Conservation (phyloP, 768 basidiomycete genomes). For the Suillus subluteus region DNA sequence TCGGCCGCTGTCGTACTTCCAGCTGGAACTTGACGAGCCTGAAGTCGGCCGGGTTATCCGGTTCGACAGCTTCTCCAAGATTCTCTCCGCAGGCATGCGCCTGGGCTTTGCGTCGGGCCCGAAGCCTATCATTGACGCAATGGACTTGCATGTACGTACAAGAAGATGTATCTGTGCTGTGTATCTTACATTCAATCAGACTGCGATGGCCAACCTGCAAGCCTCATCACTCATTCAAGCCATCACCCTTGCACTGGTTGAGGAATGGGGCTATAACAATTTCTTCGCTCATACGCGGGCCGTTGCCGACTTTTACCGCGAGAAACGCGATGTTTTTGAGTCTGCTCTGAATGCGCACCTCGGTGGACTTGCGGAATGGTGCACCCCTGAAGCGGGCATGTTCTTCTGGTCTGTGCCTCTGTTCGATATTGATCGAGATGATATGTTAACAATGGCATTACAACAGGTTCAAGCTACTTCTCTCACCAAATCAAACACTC, state of each 20-base stretch:
- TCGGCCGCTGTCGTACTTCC: conserved; percentile 79
- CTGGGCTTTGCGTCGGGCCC: conserved; percentile 86
- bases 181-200: conserved; percentile 45
- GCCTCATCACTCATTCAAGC: conserved; percentile 65
- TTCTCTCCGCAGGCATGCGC: conserved; percentile 76
- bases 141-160: conserved; percentile 67
- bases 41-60: conserved; percentile 80
- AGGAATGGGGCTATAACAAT: conserved; percentile 76
- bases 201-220: conserved; percentile 69
- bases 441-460: conserved; percentile 23
- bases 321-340: conserved; percentile 80
- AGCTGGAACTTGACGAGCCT: conserved; percentile 68
- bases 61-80: conserved; percentile 90
- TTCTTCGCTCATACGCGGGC: conserved; percentile 68
- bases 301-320: conserved; percentile 76
- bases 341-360: conserved; percentile 74
- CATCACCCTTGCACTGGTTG: conserved; percentile 58
- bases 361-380: conserved; percentile 76
- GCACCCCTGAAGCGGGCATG: conserved; percentile 77
- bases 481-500: conserved; percentile 36
- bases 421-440: conserved; percentile 6
- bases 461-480: conserved; percentile 69
- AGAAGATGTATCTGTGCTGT: conserved; percentile 17
- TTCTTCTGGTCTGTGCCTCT: conserved; percentile 74
- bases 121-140: conserved; percentile 60